phyloP scores from a whole-genome alignment of 176 grass and related monocot species.

The Cenchrus purpureus region DNA sequence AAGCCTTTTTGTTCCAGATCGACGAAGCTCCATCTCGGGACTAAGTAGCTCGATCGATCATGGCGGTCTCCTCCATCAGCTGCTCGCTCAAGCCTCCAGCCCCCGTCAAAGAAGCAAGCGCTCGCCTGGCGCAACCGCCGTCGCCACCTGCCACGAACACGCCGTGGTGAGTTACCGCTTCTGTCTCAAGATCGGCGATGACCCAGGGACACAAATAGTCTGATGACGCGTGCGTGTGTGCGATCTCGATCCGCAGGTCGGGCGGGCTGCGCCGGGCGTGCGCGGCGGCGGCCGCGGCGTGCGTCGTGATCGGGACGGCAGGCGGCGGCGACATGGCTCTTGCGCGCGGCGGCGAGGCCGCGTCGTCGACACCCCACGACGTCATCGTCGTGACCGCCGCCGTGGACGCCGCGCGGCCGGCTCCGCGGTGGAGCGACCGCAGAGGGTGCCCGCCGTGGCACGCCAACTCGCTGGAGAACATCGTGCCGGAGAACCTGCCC shows the following conservation, averaged over 20 bases:
- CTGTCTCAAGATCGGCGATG: neutral
- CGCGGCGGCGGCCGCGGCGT: slow-evolving; percentile 57
- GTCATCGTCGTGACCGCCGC: neutral
- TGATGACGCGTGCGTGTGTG: neutral
- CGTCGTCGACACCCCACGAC: neutral
- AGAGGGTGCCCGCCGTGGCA: slow-evolving; percentile 83
- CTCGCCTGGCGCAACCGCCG: neutral
- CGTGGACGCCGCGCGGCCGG: slow-evolving; percentile 18
- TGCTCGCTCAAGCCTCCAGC: slow-evolving; percentile 52
- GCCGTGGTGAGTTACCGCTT: slow-evolving; percentile 25
- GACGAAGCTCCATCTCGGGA: too few species aligned
- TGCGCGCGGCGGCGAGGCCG: neutral
- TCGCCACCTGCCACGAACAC: neutral
- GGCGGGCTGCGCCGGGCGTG: slow-evolving; percentile 54
- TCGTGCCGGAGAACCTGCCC: slow-evolving; percentile 89
- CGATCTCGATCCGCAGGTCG: slow-evolving; percentile 6
- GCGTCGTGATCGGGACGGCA: slow-evolving; percentile 46
- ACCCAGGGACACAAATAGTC: neutral
- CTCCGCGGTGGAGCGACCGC: slow-evolving; percentile 81
- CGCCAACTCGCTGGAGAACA: slow-evolving; percentile 79
- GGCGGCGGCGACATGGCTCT: too few species aligned
- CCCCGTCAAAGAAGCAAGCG: neutral
- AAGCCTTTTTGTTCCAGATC: neutral
- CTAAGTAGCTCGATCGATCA: slow-evolving; percentile 1
- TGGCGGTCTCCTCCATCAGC: slow-evolving; percentile 57